Base-by-base conservation (phyloP, 306 rosid genomes). In the Canavalia ensiformis region DNA sequence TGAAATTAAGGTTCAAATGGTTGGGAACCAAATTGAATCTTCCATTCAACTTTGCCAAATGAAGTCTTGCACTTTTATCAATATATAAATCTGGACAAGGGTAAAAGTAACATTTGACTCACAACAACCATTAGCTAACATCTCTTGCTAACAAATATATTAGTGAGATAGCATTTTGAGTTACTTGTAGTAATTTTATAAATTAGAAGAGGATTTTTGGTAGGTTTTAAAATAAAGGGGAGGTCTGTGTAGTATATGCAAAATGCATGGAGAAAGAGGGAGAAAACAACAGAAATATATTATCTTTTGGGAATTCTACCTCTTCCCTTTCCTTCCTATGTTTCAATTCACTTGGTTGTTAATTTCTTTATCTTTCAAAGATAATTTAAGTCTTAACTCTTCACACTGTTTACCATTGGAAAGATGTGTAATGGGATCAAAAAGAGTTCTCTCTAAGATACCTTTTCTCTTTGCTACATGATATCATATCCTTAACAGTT, bases 271-370 rank as follows among this genome's bases (percentile, higher is more conserved):
- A 25, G 70, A 68, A 60, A 30, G 54, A 72, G 28, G 57, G 47
- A 78, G 69, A 56, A 50, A 59, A 51, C 49, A 72, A 47, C 77
- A 60, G 42, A 58, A 71, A 13, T 13, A 47, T 37, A 44, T 50
- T 45, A 44, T 74, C 68, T 45, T 77, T 56, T 67, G 30, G 59
- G 51, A 66, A 68, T 77, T 77, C 18, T 72, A 75, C 74, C 41
- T 83, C 66, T 30, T 66, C 10, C 47, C 57, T 77, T 76, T 65
- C 28, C 59, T 69, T 78, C 31, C 46, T 28, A 31, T 71, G n/a
- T 77, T 64, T 76, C 59, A 46, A 29, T 25, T 81, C 44, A 42
- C 50, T 80, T 46, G 57, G 58, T 69, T 76, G 44, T 75, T 56
- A 63, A 66, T 55, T n/a, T 35, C 59, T 81, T 60, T 29, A 51